Evolutionary conservation across 1,284 basidiomycete species (phyloP).

Genomic region (Stygiomarasmius scandens): DNA sequence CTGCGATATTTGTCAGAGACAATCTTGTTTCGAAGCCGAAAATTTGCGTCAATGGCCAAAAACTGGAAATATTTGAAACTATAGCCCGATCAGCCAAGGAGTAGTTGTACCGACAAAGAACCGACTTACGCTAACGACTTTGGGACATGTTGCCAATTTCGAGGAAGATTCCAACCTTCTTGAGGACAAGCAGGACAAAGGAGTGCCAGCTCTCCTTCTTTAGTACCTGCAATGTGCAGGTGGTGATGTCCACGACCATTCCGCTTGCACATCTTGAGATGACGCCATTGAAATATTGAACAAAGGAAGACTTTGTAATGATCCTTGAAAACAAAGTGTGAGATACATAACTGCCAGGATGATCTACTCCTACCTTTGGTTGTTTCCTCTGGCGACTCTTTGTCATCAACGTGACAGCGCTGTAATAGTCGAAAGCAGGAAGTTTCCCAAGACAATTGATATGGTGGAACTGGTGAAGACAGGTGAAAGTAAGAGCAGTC

Average conservation of each 20-base stretch:
- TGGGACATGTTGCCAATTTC: no score
- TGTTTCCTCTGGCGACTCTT: not conserved
- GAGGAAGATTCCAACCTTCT: no score
- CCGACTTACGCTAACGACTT: no score
- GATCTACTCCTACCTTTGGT: not conserved
- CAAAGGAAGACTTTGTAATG: not conserved
- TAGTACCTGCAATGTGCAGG: constrained; percentile 7
- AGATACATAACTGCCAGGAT: not conserved
- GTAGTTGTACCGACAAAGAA: no score
- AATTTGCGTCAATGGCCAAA: no score
- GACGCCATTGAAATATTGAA: constrained; percentile 14
- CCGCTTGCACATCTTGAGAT: constrained; percentile 17
- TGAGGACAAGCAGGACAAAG: no score
- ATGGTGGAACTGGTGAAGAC: constrained; percentile 17
- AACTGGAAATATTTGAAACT: no score
- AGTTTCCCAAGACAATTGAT: constrained; percentile 15
- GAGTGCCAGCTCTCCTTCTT: no score
- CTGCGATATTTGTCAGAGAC: no score
- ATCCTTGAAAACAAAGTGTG: not conserved
- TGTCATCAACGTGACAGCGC: constrained; percentile 6
- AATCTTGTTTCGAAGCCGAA: no score
- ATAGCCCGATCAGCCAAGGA: no score
- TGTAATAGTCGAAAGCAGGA: constrained; percentile 18
- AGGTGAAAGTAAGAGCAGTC: constrained; percentile 10
- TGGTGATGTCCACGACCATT: constrained; percentile 17